A percentile compares a stretch with the other conserved stretches of the same genome.
Conservation (phyloP, 257 asterid species). For the Gardenia jasminoides region DNA sequence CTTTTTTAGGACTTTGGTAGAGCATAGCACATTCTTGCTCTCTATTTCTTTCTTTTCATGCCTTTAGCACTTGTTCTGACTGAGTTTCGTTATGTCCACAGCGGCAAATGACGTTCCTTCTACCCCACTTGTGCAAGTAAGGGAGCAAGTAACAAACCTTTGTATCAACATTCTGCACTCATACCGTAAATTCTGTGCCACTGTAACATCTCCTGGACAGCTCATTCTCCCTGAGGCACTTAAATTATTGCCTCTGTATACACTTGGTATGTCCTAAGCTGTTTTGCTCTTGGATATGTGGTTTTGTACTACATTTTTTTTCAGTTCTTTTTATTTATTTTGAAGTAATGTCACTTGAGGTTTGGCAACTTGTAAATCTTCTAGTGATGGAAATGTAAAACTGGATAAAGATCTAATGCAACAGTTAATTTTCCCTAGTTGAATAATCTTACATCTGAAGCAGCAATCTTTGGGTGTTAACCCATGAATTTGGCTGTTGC, state of each 20-base stretch:
- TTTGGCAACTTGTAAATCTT: neutral
- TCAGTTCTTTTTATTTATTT: too few species aligned
- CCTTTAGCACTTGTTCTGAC: constrained; percentile 14
- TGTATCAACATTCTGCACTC: constrained; percentile 90
- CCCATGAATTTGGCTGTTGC: neutral
- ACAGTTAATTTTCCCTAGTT: neutral
- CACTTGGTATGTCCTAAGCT: constrained; percentile 65
- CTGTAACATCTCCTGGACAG: constrained; percentile 92
- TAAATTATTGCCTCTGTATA: constrained; percentile 85
- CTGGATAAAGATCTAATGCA: neutral
- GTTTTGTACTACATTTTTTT: neutral
- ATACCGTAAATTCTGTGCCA: constrained; percentile 92
- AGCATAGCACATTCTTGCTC: neutral
- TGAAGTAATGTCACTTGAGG: neutral
- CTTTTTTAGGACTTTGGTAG: neutral
- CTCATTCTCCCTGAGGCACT: constrained; percentile 98
- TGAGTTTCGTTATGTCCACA: constrained; percentile 35
- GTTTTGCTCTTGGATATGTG: neutral
- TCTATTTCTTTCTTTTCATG: constrained; percentile 6
- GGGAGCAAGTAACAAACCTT: constrained; percentile 84
- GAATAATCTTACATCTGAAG: neutral
- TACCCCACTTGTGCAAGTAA: constrained; percentile 68
- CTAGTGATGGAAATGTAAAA: neutral
- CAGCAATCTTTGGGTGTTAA: neutral
- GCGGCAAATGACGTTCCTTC: constrained; percentile 90